phyloP scores from a whole-genome alignment of 345 rosid species.

The Arabidopsis suecica region DNA sequence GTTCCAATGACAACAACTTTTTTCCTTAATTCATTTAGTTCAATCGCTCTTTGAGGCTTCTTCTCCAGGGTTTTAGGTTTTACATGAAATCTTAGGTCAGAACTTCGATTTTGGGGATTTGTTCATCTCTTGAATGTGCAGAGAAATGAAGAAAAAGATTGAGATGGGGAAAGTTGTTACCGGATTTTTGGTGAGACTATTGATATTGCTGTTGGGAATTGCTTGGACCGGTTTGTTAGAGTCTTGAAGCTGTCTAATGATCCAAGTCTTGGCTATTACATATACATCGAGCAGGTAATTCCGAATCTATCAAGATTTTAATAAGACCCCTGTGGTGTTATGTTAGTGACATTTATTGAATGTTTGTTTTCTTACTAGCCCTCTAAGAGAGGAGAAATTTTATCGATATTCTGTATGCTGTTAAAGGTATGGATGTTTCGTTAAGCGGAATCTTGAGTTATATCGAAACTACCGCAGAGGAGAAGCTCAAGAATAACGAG shows the following conservation, averaged over 20 bases:
- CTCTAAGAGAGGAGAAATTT: constrained; percentile 93
- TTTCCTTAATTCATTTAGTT: too few relatives aligned
- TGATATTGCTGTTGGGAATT: constrained; percentile 97
- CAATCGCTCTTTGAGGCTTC: too few relatives aligned
- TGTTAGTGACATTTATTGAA: too few relatives aligned
- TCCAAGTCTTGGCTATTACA: constrained; percentile 98
- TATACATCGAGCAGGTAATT: constrained; percentile 91
- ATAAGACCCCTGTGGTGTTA: not conserved
- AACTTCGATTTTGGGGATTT: too few relatives aligned
- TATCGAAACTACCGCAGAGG: constrained; percentile 80
- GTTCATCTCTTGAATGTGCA: too few relatives aligned
- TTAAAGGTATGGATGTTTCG: constrained; percentile 98
- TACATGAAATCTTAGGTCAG: too few relatives aligned
- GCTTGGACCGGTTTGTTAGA: constrained; percentile 94
- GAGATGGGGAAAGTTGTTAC: constrained; percentile 98
- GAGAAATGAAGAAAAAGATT: constrained; percentile 31
- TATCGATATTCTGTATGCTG: constrained; percentile 89
- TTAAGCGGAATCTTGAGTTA: constrained; percentile 95
- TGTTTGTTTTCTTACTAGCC: constrained; percentile 54
- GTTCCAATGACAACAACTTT: constrained; percentile 15
- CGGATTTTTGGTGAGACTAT: constrained; percentile 96
- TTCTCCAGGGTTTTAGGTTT: too few relatives aligned
- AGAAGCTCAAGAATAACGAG: constrained; percentile 80
- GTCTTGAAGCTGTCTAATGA: constrained; percentile 90
- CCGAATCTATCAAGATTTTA: not conserved